A percentile compares a stretch with the other conserved stretches of the same genome.
phyloP scores from a whole-genome alignment of 2,329 filamentous ascomycete species.

The Dendryphion nanum region DNA sequence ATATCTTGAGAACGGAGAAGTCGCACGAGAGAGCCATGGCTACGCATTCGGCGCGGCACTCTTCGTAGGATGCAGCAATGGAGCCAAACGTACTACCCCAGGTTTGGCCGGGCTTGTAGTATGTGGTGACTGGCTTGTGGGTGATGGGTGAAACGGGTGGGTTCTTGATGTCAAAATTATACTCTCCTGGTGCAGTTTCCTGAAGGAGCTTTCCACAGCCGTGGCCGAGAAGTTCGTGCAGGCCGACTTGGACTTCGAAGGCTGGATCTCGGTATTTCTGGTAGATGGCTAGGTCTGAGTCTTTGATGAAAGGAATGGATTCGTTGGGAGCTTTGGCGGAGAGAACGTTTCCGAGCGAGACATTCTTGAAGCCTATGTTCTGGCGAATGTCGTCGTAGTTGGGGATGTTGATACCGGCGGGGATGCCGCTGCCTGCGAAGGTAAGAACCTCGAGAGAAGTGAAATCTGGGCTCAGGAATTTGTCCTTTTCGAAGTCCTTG shows the following conservation, averaged over 20 bases:
- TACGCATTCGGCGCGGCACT: constrained; percentile 91
- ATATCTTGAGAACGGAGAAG: constrained; percentile 84
- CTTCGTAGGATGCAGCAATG: constrained; percentile 85
- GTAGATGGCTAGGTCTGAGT: constrained; percentile 74
- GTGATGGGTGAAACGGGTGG: constrained; percentile 80
- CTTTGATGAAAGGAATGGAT: constrained; percentile 84
- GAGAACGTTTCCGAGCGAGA: constrained; percentile 89
- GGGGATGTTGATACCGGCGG: constrained; percentile 60
- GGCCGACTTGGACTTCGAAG: constrained; percentile 93
- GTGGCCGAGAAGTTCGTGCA: constrained; percentile 86
- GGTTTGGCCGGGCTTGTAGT: constrained; percentile 93
- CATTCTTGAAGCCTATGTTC: constrained; percentile 86
- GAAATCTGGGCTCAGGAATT: constrained; percentile 92
- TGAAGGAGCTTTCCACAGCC: constrained; percentile 92
- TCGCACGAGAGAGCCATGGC: constrained; percentile 90
- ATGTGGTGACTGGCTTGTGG: constrained; percentile 73
- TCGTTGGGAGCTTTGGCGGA: constrained; percentile 90
- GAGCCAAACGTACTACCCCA: constrained; percentile 92
- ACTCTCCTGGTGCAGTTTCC: constrained; percentile 77
- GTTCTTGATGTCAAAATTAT: constrained; percentile 83
- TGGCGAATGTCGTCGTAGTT: constrained; percentile 67
- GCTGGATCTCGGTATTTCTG: constrained; percentile 80
- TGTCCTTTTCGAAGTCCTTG: constrained; percentile 90
- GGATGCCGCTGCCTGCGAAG: constrained; percentile 65
- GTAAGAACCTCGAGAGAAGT: constrained; percentile 89